These are phyloP conservation scores for Talaromyces piceae DNA, from an alignment of 2,329 filamentous ascomycete genomes.

Conservation along the genomic window DNA sequence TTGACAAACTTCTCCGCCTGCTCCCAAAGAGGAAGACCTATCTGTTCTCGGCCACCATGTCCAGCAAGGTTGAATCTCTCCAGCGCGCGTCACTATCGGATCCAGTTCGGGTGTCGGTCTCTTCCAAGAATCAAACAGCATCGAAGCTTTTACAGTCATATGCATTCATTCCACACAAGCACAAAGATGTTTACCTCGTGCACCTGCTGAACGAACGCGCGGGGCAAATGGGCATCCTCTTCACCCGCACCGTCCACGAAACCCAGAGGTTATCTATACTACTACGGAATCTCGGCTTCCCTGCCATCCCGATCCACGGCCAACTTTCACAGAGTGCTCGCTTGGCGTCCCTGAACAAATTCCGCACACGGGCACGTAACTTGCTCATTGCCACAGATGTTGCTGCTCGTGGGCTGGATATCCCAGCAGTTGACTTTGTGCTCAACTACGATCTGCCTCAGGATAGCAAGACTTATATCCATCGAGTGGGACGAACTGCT, in stretches of 20 bases:
- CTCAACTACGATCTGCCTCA: constrained; percentile 78
- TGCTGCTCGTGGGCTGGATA: constrained; percentile 83
- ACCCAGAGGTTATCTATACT: constrained; percentile 79
- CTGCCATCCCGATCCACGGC: constrained; percentile 85
- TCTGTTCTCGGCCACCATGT: constrained; percentile 92
- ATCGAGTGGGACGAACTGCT: constrained; percentile 80
- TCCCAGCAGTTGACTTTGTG: constrained; percentile 78
- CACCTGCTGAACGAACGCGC: constrained; percentile 78
- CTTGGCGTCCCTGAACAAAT: constrained; percentile 82
- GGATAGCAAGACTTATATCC: constrained; percentile 85
- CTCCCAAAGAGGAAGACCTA: constrained; percentile 73
- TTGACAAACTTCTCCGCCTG: constrained; percentile 89
- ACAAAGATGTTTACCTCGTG: constrained; percentile 86
- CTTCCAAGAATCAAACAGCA: constrained; percentile 85
- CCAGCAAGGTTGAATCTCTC: constrained; percentile 82
- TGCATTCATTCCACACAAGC: constrained; percentile 73
- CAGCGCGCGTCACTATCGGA: constrained; percentile 83
- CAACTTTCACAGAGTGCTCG: constrained; percentile 86
- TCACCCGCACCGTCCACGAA: constrained; percentile 86
- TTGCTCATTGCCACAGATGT: constrained; percentile 82
- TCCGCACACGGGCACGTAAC: constrained; percentile 69
- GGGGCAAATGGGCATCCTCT: constrained; percentile 79
- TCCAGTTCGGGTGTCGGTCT: constrained; percentile 66
- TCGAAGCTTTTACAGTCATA: constrained; percentile 80
- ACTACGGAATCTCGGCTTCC: constrained; percentile 78